Evolutionary conservation across 2,329 filamentous ascomycete genomes (phyloP).

Genomic region (Aspergillus alliaceus): DNA sequence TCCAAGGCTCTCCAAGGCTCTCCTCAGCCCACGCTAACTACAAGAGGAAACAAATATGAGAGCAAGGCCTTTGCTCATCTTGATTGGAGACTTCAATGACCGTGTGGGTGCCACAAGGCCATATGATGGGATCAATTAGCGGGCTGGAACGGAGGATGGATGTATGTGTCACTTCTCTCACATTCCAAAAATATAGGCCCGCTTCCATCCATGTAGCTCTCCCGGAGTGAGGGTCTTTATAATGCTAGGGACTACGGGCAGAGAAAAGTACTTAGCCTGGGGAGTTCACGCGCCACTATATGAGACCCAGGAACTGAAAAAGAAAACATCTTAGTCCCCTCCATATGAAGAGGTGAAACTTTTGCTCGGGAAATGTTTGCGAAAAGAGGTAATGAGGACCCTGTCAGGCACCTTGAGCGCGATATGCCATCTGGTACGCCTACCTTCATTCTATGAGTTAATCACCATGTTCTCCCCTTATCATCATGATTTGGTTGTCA

Average conservation of each 20-base stretch:
- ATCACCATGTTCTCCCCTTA: no score
- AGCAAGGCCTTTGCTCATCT: no score
- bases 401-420: no score
- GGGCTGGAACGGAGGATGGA: no score
- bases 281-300: neutral
- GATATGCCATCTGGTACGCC: no score
- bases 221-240: neutral
- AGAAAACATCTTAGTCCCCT: neutral
- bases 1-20: neutral
- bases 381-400: neutral
- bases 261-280: neutral
- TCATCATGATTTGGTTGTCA: neutral
- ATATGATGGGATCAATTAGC: no score
- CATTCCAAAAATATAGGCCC: no score
- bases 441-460: no score
- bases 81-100: no score
- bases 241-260: neutral
- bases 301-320: neutral
- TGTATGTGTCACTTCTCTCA: no score
- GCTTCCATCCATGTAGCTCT: neutral
- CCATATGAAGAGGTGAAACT: neutral
- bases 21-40: neutral
- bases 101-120: no score
- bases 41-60: neutral
- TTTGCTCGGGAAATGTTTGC: neutral